Conservation (phyloP, 176 grass and related monocot genomes). For the Pontederia paniculata region DNA sequence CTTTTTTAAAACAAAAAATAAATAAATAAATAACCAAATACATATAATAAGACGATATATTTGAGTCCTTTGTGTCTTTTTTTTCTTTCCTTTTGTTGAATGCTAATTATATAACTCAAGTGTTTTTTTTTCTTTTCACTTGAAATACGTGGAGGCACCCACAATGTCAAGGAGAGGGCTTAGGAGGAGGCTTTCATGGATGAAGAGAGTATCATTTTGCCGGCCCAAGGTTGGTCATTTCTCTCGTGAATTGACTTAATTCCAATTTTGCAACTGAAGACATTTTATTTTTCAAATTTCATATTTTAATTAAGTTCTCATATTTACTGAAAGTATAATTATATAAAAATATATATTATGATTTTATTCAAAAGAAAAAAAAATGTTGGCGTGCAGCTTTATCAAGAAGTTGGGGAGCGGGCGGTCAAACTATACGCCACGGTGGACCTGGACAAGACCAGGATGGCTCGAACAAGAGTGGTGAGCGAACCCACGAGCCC, state of each 20-base stretch:
- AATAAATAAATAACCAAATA: too few relatives aligned
- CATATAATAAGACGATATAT: too few relatives aligned
- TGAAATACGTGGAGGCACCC: not conserved
- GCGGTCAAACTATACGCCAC: slow-evolving; percentile 57
- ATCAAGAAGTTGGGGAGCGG: slow-evolving; percentile 19
- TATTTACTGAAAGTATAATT: too few relatives aligned
- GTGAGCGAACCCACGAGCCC: slow-evolving; percentile 9
- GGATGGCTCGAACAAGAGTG: slow-evolving; percentile 47
- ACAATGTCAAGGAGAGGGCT: slow-evolving; percentile 22
- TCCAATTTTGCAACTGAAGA: not conserved
- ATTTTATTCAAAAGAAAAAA: too few relatives aligned
- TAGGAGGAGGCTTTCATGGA: slow-evolving; percentile 43
- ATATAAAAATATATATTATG: too few relatives aligned
- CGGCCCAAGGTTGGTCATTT: slow-evolving; percentile 32
- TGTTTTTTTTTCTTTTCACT: not conserved
- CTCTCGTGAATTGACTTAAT: not conserved
- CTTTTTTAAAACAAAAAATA: too few relatives aligned
- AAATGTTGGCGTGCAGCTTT: not conserved
- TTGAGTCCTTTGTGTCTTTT: too few relatives aligned
- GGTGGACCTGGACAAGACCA: slow-evolving; percentile 83
- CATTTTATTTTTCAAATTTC: too few relatives aligned
- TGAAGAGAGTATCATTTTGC: slow-evolving; percentile 50
- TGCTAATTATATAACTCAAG: not conserved
- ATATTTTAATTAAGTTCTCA: too few relatives aligned
- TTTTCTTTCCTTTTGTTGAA: not conserved